Conservation (phyloP, 2,329 filamentous ascomycete species). For the Penicillium verrucosum region DNA sequence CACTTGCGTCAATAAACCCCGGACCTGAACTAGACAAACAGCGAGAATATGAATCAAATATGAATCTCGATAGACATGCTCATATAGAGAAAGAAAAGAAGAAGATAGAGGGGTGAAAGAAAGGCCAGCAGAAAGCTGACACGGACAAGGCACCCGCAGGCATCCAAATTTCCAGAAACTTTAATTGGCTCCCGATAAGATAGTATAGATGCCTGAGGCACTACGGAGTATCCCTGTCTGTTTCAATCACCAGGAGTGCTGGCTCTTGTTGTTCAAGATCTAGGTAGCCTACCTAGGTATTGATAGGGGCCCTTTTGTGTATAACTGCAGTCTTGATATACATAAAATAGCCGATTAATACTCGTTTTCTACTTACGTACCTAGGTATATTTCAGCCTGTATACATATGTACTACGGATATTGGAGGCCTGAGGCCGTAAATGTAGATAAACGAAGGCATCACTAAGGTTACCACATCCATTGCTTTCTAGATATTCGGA, state of each 20-base stretch:
- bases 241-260: not conserved
- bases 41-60: not conserved
- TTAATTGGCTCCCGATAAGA: constrained; percentile 21
- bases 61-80: not conserved
- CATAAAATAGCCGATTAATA: too few relatives aligned
- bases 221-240: not conserved
- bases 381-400: too few relatives aligned
- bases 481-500: not conserved
- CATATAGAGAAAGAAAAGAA: not conserved
- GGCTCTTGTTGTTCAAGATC: too few relatives aligned
- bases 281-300: too few relatives aligned
- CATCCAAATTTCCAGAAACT: constrained; percentile 25
- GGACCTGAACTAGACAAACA: not conserved
- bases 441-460: too few relatives aligned
- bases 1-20: constrained; percentile 9
- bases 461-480: not conserved
- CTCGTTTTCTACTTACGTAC: too few relatives aligned
- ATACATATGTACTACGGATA: too few relatives aligned
- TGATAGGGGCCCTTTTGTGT: too few relatives aligned
- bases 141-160: constrained; percentile 25
- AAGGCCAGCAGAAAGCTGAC: constrained; percentile 7
- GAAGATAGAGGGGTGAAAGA: constrained; percentile 9
- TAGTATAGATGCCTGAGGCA: constrained; percentile 1
- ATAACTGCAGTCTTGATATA: too few relatives aligned
- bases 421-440: too few relatives aligned